Percentiles rank a stretch among this genome's conserved stretches.
phyloP scores from a whole-genome alignment of 768 basidiomycete species.

The Macrolepiota dolichaula region DNA sequence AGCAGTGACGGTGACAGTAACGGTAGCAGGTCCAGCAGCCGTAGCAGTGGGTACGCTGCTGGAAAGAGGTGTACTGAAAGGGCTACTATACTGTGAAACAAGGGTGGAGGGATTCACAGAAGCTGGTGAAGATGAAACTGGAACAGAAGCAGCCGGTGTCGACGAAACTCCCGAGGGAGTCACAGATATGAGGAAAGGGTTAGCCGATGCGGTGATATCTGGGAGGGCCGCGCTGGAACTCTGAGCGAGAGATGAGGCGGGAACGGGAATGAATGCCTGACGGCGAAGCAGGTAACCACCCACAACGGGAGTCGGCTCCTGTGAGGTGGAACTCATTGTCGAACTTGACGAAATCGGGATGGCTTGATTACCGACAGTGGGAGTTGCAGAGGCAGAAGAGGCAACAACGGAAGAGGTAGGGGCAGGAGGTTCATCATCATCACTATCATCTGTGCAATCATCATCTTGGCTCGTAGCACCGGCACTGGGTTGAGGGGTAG shows the following conservation, averaged over 20 bases:
- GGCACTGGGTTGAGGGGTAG: background rate
- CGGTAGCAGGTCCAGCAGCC: constrained; percentile 30
- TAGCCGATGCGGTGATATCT: background rate
- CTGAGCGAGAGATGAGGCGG: constrained; percentile 2
- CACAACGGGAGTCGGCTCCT: background rate
- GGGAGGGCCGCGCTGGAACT: background rate
- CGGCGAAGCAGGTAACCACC: constrained; percentile 10
- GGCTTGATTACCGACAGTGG: background rate
- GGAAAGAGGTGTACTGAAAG: background rate
- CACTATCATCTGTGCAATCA: constrained; percentile 7
- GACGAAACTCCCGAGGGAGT: background rate
- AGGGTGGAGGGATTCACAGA: constrained; percentile 15
- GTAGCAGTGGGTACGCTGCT: background rate
- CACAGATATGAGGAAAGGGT: constrained; percentile 10
- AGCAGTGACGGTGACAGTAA: constrained; percentile 23
- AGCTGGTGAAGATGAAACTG: constrained; percentile 10
- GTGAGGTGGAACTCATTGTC: constrained; percentile 12
- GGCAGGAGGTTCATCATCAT: constrained; percentile 11
- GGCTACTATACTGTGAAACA: background rate
- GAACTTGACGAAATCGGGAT: constrained; percentile 2
- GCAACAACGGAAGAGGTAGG: constrained; percentile 9
- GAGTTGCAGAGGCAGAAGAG: constrained; percentile 1
- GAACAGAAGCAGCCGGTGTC: constrained; percentile 8
- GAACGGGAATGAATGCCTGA: constrained; percentile 17
- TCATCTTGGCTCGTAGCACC: constrained; percentile 11